A percentile compares a stretch with the other conserved stretches of the same genome.
phyloP scores from a whole-genome alignment of 164 flowering plant genomes.

The Piper longum region DNA sequence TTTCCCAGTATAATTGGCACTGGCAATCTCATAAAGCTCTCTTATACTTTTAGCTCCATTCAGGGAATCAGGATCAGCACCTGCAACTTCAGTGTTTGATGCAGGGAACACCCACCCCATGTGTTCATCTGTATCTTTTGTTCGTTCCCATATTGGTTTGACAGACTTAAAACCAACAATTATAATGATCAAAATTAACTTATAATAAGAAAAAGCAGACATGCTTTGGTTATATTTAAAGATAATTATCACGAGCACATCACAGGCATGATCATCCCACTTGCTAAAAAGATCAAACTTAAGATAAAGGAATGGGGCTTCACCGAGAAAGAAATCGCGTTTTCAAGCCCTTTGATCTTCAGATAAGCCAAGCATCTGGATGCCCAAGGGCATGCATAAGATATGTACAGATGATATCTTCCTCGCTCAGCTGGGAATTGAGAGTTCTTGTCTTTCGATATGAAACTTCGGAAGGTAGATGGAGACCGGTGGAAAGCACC shows the following conservation, averaged over 20 bases:
- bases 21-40: constrained; percentile 79
- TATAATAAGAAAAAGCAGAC: not conserved
- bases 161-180: constrained; percentile 36
- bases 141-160: constrained; percentile 75
- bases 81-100: constrained; percentile 48
- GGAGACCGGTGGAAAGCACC: constrained; percentile 77
- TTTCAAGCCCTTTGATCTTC: constrained; percentile 80
- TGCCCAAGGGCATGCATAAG: constrained; percentile 99
- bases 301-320: not conserved
- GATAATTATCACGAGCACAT: not conserved
- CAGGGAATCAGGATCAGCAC: constrained; percentile 71
- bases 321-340: constrained; percentile 74
- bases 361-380: constrained; percentile 79
- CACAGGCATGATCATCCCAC: not conserved
- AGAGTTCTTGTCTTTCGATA: constrained; percentile 54
- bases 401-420: constrained; percentile 83
- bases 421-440: constrained; percentile 71
- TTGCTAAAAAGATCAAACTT: too few relatives aligned
- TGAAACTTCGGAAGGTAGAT: constrained; percentile 65
- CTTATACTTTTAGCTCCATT: constrained; percentile 66
- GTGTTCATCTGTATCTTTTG: constrained; percentile 76
- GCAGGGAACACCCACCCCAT: constrained; percentile 93
- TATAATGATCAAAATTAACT: not conserved
- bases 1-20: constrained; percentile 70
- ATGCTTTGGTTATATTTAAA: not conserved